Evolutionary conservation across 768 basidiomycete genomes (phyloP), one percentile per base, ranked within the genome.

Genomic region (Kwoniella dendrophila): DNA sequence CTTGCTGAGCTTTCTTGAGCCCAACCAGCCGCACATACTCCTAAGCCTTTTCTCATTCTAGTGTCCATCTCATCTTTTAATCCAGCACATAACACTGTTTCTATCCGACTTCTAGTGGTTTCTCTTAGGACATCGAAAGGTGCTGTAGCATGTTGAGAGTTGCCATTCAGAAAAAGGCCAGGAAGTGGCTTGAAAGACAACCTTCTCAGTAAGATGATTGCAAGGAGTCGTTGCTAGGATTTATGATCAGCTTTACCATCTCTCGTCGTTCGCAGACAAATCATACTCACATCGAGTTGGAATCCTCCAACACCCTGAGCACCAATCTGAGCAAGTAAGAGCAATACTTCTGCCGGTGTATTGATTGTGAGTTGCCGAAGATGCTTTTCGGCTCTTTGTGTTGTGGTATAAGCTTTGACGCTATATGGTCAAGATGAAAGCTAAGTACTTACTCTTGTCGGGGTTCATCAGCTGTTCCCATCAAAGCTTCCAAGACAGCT

Each of bases 241-340:
- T 20, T 14, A 33, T 55, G 18, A 44, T 36, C 26, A 12, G 4
- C n/a, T 18, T 20, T 49, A n/a, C 33, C 36, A 8, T 54, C n/a
- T 18, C 3, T 20, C 20, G 14, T 18, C 30, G 24, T 44, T 1
- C 4, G 29, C 27, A 40, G 1, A 7, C 30, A 53, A 47, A 24
- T 20, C 32, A 20, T 7, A 60, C 71, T 43, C 52, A 73, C 74
- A 36, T 75, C 74, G 0, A 68, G 50, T 55, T 75, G 74, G 53
- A 68, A 75, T 0, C 74, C 74, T 7, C 74, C 74, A 0, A 75
- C 74, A 12, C 71, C 74, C 36, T 61, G 64, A 2, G 73, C 69
- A 26, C 74, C 74, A 34, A 75, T 71, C 51, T 75, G 74, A 36
- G 74, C 71, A 0, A 75, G 64, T 1, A 73, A 20, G 6, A 75